Evolutionary conservation across 2,329 filamentous ascomycete species (phyloP), one percentile per base, ranked within the genome.

Genomic region (Escovopsis sp.): DNA sequence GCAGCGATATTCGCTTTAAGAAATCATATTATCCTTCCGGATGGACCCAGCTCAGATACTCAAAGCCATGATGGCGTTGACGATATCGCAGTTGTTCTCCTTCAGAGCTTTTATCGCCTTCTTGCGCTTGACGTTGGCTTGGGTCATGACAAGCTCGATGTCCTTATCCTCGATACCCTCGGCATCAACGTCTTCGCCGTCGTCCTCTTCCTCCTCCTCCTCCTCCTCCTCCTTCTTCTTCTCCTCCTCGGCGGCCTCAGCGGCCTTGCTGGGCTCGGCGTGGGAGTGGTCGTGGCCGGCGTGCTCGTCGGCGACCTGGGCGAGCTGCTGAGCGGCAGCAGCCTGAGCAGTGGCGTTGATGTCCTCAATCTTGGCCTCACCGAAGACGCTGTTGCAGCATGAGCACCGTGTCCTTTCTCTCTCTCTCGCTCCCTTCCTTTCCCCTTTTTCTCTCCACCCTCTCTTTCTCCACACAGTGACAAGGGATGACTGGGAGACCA

Each of bases 301-400:
- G 68, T 82, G 80, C 61, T 83, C 78, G 62, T 80, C 75, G 48
- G 70, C 70, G 50, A 69, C 74, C 58, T 80, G 80, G 57, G 87
- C 87, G 56, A 98, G 85, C 72, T 95, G 88, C 70, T 93, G 85
- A 57, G 91, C 91, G 57, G 91, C 91, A 55, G 85, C 52, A 34
- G 52, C 86, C 59, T 89, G 91, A 59, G 89, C 89, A 64, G 89
- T 85, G 58, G 91, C 93, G 82, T 96, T 98, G 60, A 96, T 77
- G 69, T 98, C 93, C 79, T 98, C 91, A 54, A 98, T 96, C 85
- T 98, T 98, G 63, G 93, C 91, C 77, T 98, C 93, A 67, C 91
- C 91, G 65, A 98, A 98, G 68, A 96, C 93, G 70, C 89, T 95
- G 56, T 45, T 33, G 37, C 36, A 47, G 28, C 33, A 39, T 54